Percentiles rank a stretch among this genome's conserved stretches.
These are phyloP conservation scores for Coemansia sp. DNA, from an alignment of 192 early-diverging fungal genomes.

Conservation along the genomic window DNA sequence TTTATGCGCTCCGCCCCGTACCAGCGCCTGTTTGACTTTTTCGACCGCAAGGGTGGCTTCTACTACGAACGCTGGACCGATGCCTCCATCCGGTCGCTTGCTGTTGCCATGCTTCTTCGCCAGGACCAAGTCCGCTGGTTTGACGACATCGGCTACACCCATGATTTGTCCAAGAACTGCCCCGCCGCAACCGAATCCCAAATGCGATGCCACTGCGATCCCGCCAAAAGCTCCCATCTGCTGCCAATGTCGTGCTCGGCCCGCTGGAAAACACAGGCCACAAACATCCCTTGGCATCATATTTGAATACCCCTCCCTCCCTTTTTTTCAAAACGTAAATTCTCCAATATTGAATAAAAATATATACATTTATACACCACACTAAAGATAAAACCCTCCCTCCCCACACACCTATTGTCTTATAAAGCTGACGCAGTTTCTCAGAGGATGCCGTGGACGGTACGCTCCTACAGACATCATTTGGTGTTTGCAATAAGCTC, in stretches of 20 bases:
- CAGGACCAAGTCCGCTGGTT: slow-evolving; percentile 59
- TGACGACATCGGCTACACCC: slow-evolving; percentile 62
- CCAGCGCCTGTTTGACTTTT: slow-evolving; percentile 50
- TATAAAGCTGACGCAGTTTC: background rate
- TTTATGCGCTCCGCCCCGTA: slow-evolving; percentile 62
- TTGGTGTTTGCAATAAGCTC: background rate
- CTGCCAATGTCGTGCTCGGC: slow-evolving; percentile 33
- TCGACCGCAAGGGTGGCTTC: slow-evolving; percentile 55
- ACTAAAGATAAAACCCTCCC: background rate
- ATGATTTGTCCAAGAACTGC: slow-evolving; percentile 61
- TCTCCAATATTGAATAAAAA: background rate
- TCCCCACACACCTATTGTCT: no score
- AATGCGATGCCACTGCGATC: slow-evolving; percentile 38
- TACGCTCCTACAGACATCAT: background rate
- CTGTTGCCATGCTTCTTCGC: slow-evolving; percentile 56
- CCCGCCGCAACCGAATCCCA: slow-evolving; percentile 42
- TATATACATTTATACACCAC: background rate
- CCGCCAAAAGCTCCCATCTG: slow-evolving; percentile 28
- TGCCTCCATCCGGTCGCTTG: slow-evolving; percentile 62
- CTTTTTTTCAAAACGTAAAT: background rate
- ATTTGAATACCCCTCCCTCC: background rate
- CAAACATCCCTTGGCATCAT: background rate
- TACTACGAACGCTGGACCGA: slow-evolving; percentile 55
- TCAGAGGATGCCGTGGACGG: background rate
- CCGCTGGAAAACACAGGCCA: slow-evolving; percentile 11